phyloP scores from a whole-genome alignment of 2,329 filamentous ascomycete genomes.

The Kalaharituber pfeilii region DNA sequence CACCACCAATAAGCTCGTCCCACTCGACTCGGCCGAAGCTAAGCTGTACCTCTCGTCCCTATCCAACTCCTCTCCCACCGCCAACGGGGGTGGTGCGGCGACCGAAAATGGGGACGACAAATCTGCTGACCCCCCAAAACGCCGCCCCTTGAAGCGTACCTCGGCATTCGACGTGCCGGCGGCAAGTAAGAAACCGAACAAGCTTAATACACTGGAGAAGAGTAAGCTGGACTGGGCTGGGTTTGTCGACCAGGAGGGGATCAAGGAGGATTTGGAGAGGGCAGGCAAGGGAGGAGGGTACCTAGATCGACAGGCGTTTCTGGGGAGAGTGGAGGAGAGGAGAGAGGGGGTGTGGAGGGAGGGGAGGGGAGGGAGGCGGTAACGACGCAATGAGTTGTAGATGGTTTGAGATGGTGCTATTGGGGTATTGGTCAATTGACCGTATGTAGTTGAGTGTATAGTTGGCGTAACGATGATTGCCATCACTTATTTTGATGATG shows the following conservation, averaged over 20 bases:
- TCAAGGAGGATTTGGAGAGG: conserved; percentile 49
- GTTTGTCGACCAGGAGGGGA: conserved; percentile 52
- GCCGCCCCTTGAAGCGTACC: conserved; percentile 29
- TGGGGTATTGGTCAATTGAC: too few relatives aligned
- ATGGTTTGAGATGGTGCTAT: too few relatives aligned
- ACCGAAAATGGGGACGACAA: too few relatives aligned
- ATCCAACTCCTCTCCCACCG: background rate
- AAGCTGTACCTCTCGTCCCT: conserved; percentile 37
- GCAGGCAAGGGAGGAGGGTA: conserved; percentile 50
- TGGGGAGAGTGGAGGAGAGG: conserved; percentile 27
- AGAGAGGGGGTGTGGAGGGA: conserved; percentile 13
- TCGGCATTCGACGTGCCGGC: conserved; percentile 41
- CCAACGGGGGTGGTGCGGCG: too few relatives aligned
- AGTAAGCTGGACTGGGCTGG: conserved; percentile 57
- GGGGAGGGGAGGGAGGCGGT: conserved; percentile 7
- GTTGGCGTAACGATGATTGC: too few relatives aligned
- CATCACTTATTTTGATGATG: too few relatives aligned
- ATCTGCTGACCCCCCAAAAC: conserved; percentile 9
- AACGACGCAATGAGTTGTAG: too few relatives aligned
- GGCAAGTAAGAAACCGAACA: conserved; percentile 37
- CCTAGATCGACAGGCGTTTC: conserved; percentile 44
- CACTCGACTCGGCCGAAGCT: conserved; percentile 47
- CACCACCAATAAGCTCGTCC: conserved; percentile 53
- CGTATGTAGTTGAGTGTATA: too few relatives aligned
- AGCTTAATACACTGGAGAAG: conserved; percentile 55